These are phyloP conservation scores for Skeletonema costatum DNA, from an alignment of 108 stramenopile genomes.

Conservation along the genomic window DNA sequence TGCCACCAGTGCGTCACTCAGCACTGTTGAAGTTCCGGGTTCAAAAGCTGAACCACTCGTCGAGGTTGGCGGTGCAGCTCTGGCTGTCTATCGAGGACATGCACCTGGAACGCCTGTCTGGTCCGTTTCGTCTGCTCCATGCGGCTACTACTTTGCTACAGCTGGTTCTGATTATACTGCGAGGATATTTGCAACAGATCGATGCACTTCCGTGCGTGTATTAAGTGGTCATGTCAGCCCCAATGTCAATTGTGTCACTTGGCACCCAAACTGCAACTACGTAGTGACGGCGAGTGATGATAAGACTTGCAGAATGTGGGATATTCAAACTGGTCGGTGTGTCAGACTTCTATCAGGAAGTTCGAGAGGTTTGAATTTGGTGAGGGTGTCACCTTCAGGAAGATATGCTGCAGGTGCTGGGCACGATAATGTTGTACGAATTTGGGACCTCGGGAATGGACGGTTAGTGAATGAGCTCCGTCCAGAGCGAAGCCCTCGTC, in stretches of 20 bases:
- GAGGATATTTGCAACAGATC: constrained; percentile 94
- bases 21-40: constrained; percentile 58
- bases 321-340: constrained; percentile 91
- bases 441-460: constrained; percentile 88
- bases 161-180: constrained; percentile 92
- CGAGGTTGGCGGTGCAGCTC: constrained; percentile 71
- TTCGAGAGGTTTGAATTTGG: constrained; percentile 65
- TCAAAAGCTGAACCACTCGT: constrained; percentile 57
- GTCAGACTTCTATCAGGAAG: constrained; percentile 90
- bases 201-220: constrained; percentile 84
- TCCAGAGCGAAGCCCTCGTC: constrained; percentile 21
- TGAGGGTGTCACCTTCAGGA: constrained; percentile 76
- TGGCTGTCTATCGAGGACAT: constrained; percentile 88
- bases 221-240: constrained; percentile 92
- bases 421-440: constrained; percentile 63
- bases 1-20: constrained; percentile 34
- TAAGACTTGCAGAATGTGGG: constrained; percentile 94
- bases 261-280: constrained; percentile 97
- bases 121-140: constrained; percentile 83
- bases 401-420: constrained; percentile 77
- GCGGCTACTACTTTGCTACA: constrained; percentile 96
- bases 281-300: constrained; percentile 91
- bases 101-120: constrained; percentile 76
- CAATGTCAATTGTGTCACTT: constrained; percentile 86
- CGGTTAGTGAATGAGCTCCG: constrained; percentile 79